These are phyloP conservation scores for Pneumocystis canis DNA, from an alignment of 1,139 yeast genomes.

Conservation along the genomic window DNA sequence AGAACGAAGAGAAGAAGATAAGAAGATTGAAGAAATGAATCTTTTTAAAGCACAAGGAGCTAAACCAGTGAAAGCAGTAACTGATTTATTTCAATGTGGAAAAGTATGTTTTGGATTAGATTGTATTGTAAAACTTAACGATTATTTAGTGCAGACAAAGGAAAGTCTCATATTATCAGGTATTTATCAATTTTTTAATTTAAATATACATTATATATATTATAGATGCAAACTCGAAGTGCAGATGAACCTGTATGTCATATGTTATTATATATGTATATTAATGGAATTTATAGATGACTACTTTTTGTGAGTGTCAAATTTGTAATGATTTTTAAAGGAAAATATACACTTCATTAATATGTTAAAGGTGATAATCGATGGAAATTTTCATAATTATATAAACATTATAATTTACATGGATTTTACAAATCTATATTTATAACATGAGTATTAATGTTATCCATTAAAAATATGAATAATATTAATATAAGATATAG, in stretches of 20 bases:
- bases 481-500: neutral
- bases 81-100: constrained; percentile 93
- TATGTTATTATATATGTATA: neutral
- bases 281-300: neutral
- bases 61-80: constrained; percentile 88
- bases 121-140: neutral
- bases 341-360: neutral
- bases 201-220: neutral
- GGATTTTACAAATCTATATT: neutral
- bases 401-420: neutral
- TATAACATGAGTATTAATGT: neutral
- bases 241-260: constrained; percentile 80
- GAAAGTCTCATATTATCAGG: constrained; percentile 87
- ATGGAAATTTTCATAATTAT: neutral
- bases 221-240: constrained; percentile 73
- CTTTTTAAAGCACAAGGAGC: constrained; percentile 96
- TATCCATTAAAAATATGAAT: neutral
- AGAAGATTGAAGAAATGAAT: constrained; percentile 73
- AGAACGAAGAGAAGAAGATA: constrained; percentile 73
- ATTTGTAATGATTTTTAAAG: neutral
- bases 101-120: constrained; percentile 19
- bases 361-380: neutral
- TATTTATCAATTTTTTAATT: neutral
- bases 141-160: constrained; percentile 65
- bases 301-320: neutral